Percentiles rank a stretch among this genome's conserved stretches.
Conservation (phyloP, 2,329 filamentous ascomycete genomes). For the Sphaerulina musiva region DNA sequence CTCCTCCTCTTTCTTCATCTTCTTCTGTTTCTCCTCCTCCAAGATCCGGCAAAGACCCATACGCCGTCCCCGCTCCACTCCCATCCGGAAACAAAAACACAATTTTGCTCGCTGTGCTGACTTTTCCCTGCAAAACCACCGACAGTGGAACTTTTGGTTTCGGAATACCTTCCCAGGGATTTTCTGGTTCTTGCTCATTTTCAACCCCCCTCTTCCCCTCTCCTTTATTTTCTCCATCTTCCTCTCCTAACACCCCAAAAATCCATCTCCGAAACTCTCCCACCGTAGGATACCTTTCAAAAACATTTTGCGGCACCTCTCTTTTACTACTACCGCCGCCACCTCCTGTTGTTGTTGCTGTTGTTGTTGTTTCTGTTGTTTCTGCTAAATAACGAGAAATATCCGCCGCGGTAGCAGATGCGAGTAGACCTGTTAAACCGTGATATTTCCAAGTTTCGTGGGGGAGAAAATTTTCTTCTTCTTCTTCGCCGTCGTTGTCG, state of each 20-base stretch:
- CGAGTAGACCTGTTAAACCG: slow-evolving; percentile 27
- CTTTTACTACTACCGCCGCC: too few relatives aligned
- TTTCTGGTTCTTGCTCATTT: slow-evolving; percentile 22
- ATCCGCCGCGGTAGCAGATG: slow-evolving; percentile 27
- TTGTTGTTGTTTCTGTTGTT: too few relatives aligned
- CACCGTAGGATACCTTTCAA: slow-evolving; percentile 24
- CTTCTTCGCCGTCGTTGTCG: too few relatives aligned
- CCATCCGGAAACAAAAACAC: slow-evolving; percentile 43
- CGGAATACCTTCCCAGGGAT: slow-evolving; percentile 30
- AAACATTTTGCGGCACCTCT: slow-evolving; percentile 22
- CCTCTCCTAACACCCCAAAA: too few relatives aligned
- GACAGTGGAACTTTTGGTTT: slow-evolving; percentile 31
- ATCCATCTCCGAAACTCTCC: slow-evolving; percentile 24
- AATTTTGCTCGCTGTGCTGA: slow-evolving; percentile 13
- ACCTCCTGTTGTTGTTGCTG: too few relatives aligned
- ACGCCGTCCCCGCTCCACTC: slow-evolving; percentile 42
- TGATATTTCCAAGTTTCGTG: slow-evolving; percentile 31
- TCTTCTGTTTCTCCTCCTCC: too few relatives aligned
- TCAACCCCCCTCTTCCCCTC: too few relatives aligned
- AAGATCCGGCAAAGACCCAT: slow-evolving; percentile 37
- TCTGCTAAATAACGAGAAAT: too few relatives aligned
- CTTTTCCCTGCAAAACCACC: slow-evolving; percentile 24
- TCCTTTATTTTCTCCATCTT: too few relatives aligned
- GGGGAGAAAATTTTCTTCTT: slow-evolving; percentile 27
- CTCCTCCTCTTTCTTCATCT: too few relatives aligned